Evolutionary conservation across 2,329 filamentous ascomycete genomes (phyloP).

Genomic region (Paracorniculantispora psalliotae): DNA sequence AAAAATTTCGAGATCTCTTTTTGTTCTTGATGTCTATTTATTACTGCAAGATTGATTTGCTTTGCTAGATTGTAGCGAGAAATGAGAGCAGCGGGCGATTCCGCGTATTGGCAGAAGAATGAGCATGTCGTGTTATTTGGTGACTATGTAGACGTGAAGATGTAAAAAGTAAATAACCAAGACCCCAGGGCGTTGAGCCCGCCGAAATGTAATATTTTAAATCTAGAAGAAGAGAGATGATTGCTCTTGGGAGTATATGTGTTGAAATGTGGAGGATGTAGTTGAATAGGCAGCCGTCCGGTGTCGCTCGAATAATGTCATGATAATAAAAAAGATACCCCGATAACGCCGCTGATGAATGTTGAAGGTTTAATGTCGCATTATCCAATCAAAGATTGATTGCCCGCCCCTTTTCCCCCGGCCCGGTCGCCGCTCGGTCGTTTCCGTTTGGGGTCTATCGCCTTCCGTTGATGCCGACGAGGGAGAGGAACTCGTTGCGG

Average conservation of each 20-base stretch:
- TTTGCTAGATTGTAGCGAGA: background rate
- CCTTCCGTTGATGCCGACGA: slow-evolving; percentile 62
- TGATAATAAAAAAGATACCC: background rate
- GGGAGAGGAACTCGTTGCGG: slow-evolving; percentile 87
- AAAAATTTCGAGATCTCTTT: background rate
- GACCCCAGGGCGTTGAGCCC: background rate
- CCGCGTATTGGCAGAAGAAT: background rate
- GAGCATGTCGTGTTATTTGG: background rate
- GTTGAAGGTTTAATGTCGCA: background rate
- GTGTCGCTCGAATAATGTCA: background rate
- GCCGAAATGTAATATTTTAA: background rate
- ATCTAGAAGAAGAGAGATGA: background rate
- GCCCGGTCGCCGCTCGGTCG: too few species aligned
- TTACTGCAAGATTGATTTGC: background rate
- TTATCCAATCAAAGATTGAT: background rate
- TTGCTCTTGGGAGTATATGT: slow-evolving; percentile 7
- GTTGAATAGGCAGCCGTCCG: slow-evolving; percentile 1
- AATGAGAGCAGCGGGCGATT: background rate
- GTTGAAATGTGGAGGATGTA: slow-evolving; percentile 5
- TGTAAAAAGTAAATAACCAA: background rate
- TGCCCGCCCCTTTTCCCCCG: too few species aligned
- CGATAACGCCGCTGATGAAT: slow-evolving; percentile 1
- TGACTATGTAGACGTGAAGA: background rate
- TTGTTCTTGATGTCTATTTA: background rate
- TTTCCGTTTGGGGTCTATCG: too few species aligned